Evolutionary conservation across 495 filamentous ascomycete genomes (phyloP), one percentile per base, ranked within the genome.

Genomic region (Penicillium mononematosum): DNA sequence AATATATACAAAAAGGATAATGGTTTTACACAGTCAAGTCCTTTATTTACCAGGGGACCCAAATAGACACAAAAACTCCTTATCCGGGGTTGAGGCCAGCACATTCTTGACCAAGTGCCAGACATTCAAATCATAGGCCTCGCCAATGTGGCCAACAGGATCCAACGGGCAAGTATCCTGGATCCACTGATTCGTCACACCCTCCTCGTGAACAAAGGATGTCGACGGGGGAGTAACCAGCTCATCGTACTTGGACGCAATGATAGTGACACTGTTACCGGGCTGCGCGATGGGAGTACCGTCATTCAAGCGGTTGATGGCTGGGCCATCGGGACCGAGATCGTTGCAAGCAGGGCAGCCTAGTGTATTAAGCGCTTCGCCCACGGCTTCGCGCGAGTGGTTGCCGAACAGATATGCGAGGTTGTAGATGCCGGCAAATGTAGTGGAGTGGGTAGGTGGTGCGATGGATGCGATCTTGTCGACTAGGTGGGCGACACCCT

Each of bases 91-190:
- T 12, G 61, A 71, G 39, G 78, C 73, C 42, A 83, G 55, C 38
- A 76, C 81, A 57, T 82, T 82, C 49, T 77, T 66, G 19, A 83
- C 73, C 64, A 83, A 56, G 32, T 81, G 74, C 79, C 80, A 82
- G 2, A 83, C 77, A 62, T 80, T 78, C 59, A 72, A 62, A 62
- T 83, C 81, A 68, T 76, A 82, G 24, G 75, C 77, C 55, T 81
- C 74, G 4, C 78, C 79, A 42, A 79, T 77, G 56, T 83, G 81
- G 3, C 80, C 81, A 5, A 82, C 79, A 0, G 63, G 61, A 44
- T 82, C 81, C 3, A 75, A 47, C 0, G 71, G 71, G 32, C 80
- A 82, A 11, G 63, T 70, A 50, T 75, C 67, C 69, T 83, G 79
- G 20, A 83, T 67, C 55, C 68, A 72, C 0, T 73, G 63, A 55